Percentiles rank a stretch among this genome's conserved stretches.
Evolutionary conservation across 495 filamentous ascomycete species (phyloP).

Genomic region (Penicillium coprophilum): DNA sequence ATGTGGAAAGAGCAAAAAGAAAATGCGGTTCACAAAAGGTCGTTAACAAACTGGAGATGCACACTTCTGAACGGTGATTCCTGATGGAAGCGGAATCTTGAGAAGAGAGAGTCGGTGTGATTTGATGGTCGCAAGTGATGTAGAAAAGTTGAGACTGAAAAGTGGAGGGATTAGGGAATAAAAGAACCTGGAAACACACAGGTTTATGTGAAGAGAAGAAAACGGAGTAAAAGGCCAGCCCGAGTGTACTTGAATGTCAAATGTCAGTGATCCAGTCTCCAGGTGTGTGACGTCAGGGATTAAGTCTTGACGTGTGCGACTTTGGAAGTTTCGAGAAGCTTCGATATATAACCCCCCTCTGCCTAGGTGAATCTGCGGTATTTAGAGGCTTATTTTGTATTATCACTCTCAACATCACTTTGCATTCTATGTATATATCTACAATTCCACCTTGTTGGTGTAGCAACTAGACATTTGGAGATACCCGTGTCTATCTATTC

Average conservation of each 20-base stretch:
- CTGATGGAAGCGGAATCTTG: constrained; percentile 8
- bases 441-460: neutral
- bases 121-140: constrained; percentile 40
- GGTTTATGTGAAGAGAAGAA: constrained; percentile 16
- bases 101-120: constrained; percentile 3
- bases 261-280: constrained; percentile 8
- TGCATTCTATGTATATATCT: too few species aligned
- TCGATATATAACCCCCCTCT: too few species aligned
- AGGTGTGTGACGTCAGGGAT: constrained; percentile 33
- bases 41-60: constrained; percentile 1
- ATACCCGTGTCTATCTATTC: neutral
- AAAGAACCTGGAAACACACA: neutral
- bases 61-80: constrained; percentile 19
- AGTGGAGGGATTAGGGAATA: constrained; percentile 3
- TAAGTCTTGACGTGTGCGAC: constrained; percentile 30
- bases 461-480: neutral
- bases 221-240: neutral
- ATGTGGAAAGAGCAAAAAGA: constrained; percentile 3
- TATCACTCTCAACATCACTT: too few species aligned
- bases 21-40: constrained; percentile 8
- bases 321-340: constrained; percentile 42
- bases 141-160: constrained; percentile 36
- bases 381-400: neutral
- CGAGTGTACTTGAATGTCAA: neutral
- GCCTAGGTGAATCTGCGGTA: too few species aligned